A percentile compares a stretch with the other conserved stretches of the same genome.
These are phyloP conservation scores for Suillus spraguei DNA, from an alignment of 768 basidiomycete species.

Conservation along the genomic window DNA sequence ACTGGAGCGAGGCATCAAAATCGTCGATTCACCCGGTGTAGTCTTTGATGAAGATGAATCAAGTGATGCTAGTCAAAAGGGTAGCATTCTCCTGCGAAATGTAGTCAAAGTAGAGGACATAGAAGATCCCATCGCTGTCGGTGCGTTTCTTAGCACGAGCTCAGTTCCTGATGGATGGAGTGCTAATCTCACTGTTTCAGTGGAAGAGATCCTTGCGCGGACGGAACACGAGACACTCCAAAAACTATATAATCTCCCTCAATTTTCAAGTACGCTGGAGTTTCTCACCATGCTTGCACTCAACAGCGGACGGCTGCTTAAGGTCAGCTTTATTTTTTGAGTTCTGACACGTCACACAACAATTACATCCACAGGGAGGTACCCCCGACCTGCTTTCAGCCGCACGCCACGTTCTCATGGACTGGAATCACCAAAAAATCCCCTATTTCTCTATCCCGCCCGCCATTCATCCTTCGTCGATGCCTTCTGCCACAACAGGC, in stretches of 20 bases:
- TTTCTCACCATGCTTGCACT: constrained; percentile 92
- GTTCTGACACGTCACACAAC: background rate
- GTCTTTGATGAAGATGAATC: constrained; percentile 85
- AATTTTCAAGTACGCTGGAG: constrained; percentile 70
- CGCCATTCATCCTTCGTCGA: constrained; percentile 70
- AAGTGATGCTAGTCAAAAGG: constrained; percentile 41
- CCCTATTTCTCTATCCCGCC: constrained; percentile 87
- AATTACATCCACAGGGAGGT: constrained; percentile 61
- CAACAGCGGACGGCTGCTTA: constrained; percentile 78
- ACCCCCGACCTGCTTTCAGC: constrained; percentile 85
- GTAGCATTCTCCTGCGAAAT: constrained; percentile 78
- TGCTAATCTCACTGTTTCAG: constrained; percentile 39
- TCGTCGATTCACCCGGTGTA: constrained; percentile 97
- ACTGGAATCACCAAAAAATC: constrained; percentile 98
- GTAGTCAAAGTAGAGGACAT: constrained; percentile 91
- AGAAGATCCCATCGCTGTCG: constrained; percentile 87
- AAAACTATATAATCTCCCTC: constrained; percentile 85
- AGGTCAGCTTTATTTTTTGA: constrained; percentile 46
- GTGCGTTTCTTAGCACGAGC: constrained; percentile 45
- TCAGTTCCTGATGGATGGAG: background rate
- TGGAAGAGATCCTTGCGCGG: constrained; percentile 82
- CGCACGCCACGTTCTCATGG: constrained; percentile 79
- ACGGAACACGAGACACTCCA: constrained; percentile 72
- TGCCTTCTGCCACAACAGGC: constrained; percentile 67
- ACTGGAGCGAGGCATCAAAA: constrained; percentile 88